Base-by-base conservation (phyloP, 2,329 filamentous ascomycete species). In the Helotiales sp. region DNA sequence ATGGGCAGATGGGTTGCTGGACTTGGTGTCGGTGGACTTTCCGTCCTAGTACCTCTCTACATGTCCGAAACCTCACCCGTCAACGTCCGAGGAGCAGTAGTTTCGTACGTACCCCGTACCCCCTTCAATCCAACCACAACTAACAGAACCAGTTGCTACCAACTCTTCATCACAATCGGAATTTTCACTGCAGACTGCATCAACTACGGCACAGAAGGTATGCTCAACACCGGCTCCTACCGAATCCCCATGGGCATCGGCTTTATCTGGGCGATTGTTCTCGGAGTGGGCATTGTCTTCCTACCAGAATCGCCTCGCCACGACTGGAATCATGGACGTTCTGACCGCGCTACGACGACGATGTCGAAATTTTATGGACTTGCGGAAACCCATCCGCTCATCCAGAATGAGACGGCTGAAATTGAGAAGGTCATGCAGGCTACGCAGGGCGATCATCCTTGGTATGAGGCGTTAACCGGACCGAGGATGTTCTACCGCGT, bases 161-260 rank as follows among this genome's bases (percentile, higher is more conserved):
- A 92, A 78, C 85, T 92, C 17, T 88, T 91, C 80, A 90, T 92
- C 76, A 92, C 89, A 0, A 81, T 91, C 30, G 90, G 90, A 37
- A 91, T 92, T 70, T 86, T 87, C 62, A 76, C 84, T 22, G 81
- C 84, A 63, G 85, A 86, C 71, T 79, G 83, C 63, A 81, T 88
- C 73, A 87, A 87, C 77, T 86, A 80, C 62, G 85, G 83, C 50
- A 76, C 76, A 0, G 77, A 80, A 49, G 78, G 76, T 0, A 72
- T 76, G 11, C 64, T 61, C 4, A 76, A 78, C 61, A 77, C 82
- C 0, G 77, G 78, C 2, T 85, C 86, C 0, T 92, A 90, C 87
- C 83, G 89, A 55, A 84, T 90, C 24, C 84, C 90, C 49, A 86
- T 89, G 71, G 85, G 82, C 0, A 75, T 88, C 6, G 85, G 85